Conservation (phyloP, 1,284 basidiomycete genomes). For the Amylostereum areolatum region DNA sequence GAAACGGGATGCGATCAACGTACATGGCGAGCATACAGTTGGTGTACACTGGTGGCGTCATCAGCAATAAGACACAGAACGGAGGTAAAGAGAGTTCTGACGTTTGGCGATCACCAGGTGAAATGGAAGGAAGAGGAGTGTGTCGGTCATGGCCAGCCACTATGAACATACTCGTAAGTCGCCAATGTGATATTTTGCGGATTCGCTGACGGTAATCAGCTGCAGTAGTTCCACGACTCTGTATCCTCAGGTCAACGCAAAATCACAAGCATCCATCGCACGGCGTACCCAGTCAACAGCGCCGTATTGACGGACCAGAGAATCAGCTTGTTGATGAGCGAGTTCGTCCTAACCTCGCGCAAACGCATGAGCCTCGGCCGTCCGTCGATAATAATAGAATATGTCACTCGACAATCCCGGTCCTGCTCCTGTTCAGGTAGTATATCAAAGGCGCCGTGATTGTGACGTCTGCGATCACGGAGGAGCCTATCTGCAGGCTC, state of each 20-base stretch:
- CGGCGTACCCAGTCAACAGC: constrained; percentile 5
- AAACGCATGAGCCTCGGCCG: background rate
- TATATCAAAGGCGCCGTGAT: constrained; percentile 6
- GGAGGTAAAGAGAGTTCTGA: background rate
- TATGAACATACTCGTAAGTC: background rate
- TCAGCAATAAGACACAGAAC: background rate
- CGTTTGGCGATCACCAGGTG: constrained; percentile 6
- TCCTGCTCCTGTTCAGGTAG: constrained; percentile 6
- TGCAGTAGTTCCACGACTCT: constrained; percentile 7
- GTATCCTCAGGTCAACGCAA: background rate
- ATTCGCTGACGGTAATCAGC: constrained; percentile 3
- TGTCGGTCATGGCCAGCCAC: too few species aligned
- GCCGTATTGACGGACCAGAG: constrained; percentile 8
- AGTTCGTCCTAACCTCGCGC: constrained; percentile 3
- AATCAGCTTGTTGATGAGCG: constrained; percentile 8
- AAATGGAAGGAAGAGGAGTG: constrained; percentile 8
- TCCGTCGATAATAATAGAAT: background rate
- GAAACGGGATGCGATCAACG: background rate
- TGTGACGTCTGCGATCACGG: background rate
- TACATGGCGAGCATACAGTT: constrained; percentile 11
- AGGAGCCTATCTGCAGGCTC: constrained; percentile 1
- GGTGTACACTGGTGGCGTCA: constrained; percentile 4
- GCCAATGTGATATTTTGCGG: background rate
- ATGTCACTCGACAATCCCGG: background rate
- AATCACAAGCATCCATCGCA: background rate